Percentiles rank a stretch among this genome's conserved stretches.
Conservation (phyloP, 2,329 filamentous ascomycete genomes). For the Didymella lethalis region DNA sequence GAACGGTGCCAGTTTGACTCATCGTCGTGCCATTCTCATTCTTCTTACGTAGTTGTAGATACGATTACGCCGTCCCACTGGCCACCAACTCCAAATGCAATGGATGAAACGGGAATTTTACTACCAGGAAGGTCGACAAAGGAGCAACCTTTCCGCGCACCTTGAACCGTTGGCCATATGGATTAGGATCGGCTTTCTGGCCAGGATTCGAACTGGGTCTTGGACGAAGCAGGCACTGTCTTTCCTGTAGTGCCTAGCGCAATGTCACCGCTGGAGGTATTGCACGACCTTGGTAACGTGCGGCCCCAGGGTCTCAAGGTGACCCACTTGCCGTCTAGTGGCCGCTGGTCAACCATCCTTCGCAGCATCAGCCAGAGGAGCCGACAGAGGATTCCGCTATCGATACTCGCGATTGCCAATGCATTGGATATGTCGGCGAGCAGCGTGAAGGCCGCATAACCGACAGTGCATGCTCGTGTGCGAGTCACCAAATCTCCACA, state of each 20-base stretch:
- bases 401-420: slow-evolving; percentile 3
- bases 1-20: not conserved
- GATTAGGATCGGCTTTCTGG: not conserved
- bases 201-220: not conserved
- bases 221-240: not conserved
- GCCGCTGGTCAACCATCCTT: slow-evolving; percentile 1
- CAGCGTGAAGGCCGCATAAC: slow-evolving; percentile 12
- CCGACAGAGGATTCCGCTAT: slow-evolving; percentile 1
- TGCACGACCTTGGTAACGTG: not conserved
- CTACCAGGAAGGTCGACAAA: not conserved
- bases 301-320: not conserved
- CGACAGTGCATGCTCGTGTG: slow-evolving; percentile 3
- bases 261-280: not conserved
- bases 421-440: slow-evolving; percentile 12
- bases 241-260: not conserved
- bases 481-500: slow-evolving; percentile 15
- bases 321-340: slow-evolving; percentile 22
- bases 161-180: not conserved
- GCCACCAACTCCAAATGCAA: not conserved
- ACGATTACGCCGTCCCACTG: not conserved
- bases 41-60: not conserved
- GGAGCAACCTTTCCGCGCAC: not conserved
- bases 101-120: not conserved
- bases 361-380: not conserved
- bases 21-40: not conserved